A percentile compares a stretch with the other conserved stretches of the same genome.
phyloP scores from a whole-genome alignment of 345 rosid species.

The Balakata baccata region DNA sequence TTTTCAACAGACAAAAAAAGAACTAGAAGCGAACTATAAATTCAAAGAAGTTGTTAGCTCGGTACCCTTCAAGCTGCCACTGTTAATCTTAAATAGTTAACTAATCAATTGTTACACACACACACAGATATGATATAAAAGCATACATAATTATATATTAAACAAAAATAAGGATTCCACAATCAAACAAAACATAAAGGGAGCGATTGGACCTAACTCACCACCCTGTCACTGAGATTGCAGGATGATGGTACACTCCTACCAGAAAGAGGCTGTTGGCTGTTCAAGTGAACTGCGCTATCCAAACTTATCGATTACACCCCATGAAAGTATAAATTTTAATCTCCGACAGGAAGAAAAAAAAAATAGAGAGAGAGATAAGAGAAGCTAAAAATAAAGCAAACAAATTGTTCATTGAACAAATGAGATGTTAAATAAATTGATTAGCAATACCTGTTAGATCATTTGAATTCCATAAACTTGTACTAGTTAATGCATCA shows the following conservation, averaged over 20 bases:
- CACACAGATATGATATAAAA: background rate
- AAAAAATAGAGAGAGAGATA: too few species aligned
- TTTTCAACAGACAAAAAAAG: background rate
- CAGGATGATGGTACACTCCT: constrained; percentile 14
- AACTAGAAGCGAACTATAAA: background rate
- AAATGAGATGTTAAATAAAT: constrained; percentile 7
- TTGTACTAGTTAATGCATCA: constrained; percentile 13
- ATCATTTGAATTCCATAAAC: constrained; percentile 29
- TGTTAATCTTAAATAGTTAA: background rate
- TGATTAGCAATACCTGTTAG: constrained; percentile 29
- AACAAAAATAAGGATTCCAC: background rate
- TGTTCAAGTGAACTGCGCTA: constrained; percentile 32
- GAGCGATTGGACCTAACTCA: constrained; percentile 27
- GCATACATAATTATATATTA: background rate
- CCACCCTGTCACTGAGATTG: constrained; percentile 30
- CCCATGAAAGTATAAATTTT: constrained; percentile 14
- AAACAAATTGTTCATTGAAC: constrained; percentile 13
- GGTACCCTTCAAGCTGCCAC: background rate
- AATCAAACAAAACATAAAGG: background rate
- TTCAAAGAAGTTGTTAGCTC: background rate
- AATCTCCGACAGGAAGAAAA: too few species aligned
- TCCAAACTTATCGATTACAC: constrained; percentile 17
- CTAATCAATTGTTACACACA: background rate
- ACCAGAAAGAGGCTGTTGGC: constrained; percentile 25
- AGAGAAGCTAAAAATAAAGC: background rate